These are phyloP conservation scores for Pyropia haitanensis DNA, from an alignment of 23 red algal species.

Conservation along the genomic window DNA sequence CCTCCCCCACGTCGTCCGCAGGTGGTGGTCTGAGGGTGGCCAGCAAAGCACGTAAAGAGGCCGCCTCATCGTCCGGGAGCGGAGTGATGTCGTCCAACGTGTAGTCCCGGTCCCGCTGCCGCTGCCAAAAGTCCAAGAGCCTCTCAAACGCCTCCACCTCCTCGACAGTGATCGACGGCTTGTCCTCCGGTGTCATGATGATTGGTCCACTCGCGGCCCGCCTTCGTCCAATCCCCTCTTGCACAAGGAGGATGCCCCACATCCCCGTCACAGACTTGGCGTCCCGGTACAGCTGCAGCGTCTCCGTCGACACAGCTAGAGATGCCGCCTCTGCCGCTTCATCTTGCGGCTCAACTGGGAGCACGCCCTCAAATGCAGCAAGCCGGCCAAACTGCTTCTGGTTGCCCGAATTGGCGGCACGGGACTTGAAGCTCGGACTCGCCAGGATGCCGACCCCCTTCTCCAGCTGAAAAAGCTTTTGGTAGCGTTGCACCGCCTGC, in stretches of 20 bases:
- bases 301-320: neutral
- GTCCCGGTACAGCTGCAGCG: constrained; percentile 18
- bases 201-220: too few species aligned
- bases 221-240: constrained; percentile 12
- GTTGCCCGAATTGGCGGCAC: constrained; percentile 3
- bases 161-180: constrained; percentile 22
- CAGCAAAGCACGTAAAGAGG: too few species aligned
- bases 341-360: too few species aligned
- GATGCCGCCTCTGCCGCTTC: too few species aligned
- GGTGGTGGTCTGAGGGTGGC: too few species aligned
- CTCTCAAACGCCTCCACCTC: constrained; percentile 49
- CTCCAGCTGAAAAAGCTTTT: constrained; percentile 42
- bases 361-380: too few species aligned
- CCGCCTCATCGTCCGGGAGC: too few species aligned
- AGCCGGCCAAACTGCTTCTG: neutral
- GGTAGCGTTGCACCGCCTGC: constrained; percentile 33
- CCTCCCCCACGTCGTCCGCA: too few species aligned
- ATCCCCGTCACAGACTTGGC: constrained; percentile 54
- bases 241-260: constrained; percentile 49
- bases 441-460: constrained; percentile 46
- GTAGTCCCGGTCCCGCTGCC: too few species aligned
- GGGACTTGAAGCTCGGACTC: constrained; percentile 44
- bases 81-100: too few species aligned
- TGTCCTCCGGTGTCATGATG: constrained; percentile 13
- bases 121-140: constrained; percentile 59